Evolutionary conservation across 768 basidiomycete genomes (phyloP).

Genomic region (Leccinum fibrillosum): DNA sequence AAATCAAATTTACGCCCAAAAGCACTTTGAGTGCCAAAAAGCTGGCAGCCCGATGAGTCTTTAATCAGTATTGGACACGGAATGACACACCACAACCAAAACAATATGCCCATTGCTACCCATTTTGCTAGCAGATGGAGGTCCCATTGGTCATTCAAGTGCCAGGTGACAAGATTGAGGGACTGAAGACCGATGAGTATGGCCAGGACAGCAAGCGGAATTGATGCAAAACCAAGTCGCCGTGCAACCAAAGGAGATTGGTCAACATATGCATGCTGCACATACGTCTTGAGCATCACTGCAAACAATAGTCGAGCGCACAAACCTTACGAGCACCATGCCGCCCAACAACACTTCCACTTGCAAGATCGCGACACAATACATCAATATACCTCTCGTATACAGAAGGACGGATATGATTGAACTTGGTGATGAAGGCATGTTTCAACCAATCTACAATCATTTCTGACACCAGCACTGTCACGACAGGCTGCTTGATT

Average conservation of each 20-base stretch:
- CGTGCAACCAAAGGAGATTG: slow-evolving; percentile 94
- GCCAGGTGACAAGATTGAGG: slow-evolving; percentile 51
- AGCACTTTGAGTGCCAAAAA: slow-evolving; percentile 87
- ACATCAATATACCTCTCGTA: slow-evolving; percentile 96
- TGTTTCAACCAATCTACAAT: slow-evolving; percentile 98
- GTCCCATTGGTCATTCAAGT: slow-evolving; percentile 38
- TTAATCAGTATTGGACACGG: slow-evolving; percentile 17
- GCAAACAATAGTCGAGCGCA: neutral
- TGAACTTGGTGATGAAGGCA: slow-evolving; percentile 99
- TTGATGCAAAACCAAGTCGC: slow-evolving; percentile 87
- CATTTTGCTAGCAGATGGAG: slow-evolving; percentile 51
- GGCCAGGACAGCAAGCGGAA: slow-evolving; percentile 84
- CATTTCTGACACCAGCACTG: slow-evolving; percentile 89
- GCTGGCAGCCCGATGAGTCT: slow-evolving; percentile 34
- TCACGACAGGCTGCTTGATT: slow-evolving; percentile 73
- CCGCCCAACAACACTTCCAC: slow-evolving; percentile 68
- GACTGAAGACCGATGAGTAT: slow-evolving; percentile 77
- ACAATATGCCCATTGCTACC: slow-evolving; percentile 58
- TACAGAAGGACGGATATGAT: slow-evolving; percentile 92
- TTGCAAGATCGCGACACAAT: slow-evolving; percentile 87
- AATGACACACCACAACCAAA: slow-evolving; percentile 81
- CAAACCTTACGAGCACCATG: slow-evolving; percentile 67
- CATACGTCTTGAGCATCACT: slow-evolving; percentile 2
- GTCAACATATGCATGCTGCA: slow-evolving; percentile 85
- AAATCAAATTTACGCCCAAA: slow-evolving; percentile 84